Evolutionary conservation across 768 basidiomycete genomes (phyloP).

Genomic region (Rickenella mellea): DNA sequence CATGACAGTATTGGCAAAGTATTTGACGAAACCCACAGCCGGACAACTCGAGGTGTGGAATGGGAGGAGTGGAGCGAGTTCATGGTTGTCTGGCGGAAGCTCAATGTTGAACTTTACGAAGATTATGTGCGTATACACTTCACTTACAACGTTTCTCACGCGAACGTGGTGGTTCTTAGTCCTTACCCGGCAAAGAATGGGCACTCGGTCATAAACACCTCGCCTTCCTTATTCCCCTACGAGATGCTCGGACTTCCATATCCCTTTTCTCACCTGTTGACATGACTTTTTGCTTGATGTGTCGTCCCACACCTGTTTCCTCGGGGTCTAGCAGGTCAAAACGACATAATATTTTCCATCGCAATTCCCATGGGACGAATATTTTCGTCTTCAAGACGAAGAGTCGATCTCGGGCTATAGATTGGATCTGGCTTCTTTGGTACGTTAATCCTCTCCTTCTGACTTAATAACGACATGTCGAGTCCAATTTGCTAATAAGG

Average conservation of each 20-base stretch:
- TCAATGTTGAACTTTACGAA: conserved; percentile 73
- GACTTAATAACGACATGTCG: background rate
- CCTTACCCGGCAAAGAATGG: conserved; percentile 57
- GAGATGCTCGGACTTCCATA: conserved; percentile 50
- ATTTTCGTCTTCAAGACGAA: conserved; percentile 82
- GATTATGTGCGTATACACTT: conserved; percentile 55
- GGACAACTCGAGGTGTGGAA: conserved; percentile 48
- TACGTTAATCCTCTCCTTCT: conserved; percentile 14
- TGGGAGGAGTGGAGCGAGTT: conserved; percentile 74
- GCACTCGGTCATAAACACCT: conserved; percentile 67
- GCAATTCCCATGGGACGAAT: conserved; percentile 59
- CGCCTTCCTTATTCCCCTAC: conserved; percentile 68
- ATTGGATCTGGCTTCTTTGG: conserved; percentile 92
- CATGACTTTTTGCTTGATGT: conserved; percentile 69
- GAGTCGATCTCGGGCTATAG: conserved; percentile 65
- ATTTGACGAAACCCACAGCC: conserved; percentile 64
- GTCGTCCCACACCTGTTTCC: conserved; percentile 41
- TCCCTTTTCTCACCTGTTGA: conserved; percentile 86
- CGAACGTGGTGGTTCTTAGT: too few species aligned
- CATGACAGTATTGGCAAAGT: conserved; percentile 33
- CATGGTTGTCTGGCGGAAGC: conserved; percentile 75
- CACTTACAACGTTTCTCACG: too few species aligned
- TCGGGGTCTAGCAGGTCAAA: conserved; percentile 23
- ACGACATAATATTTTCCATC: conserved; percentile 38
- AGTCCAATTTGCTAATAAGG: background rate